These are phyloP conservation scores for Neurospora sp. DNA, from an alignment of 495 filamentous ascomycete species.

Conservation along the genomic window DNA sequence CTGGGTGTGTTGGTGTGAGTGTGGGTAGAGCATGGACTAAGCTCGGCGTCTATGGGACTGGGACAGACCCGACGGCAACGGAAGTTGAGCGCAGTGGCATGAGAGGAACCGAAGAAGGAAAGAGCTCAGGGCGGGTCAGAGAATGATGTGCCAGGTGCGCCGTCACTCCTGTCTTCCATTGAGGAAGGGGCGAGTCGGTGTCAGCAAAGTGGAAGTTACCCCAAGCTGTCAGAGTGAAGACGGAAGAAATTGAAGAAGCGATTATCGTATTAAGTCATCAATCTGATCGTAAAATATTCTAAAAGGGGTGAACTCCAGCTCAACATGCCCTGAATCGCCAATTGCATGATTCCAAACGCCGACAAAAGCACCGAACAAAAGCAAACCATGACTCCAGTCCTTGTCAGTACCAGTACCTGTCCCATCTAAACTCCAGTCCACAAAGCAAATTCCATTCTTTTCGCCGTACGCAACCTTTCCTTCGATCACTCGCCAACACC, in stretches of 20 bases:
- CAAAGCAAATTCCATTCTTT: not conserved
- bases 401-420: not conserved
- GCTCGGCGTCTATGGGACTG: no score
- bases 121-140: not conserved
- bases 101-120: not conserved
- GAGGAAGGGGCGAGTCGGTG: not conserved
- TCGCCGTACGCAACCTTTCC: no score
- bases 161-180: not conserved
- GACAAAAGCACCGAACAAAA: not conserved
- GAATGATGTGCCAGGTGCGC: not conserved
- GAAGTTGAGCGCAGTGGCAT: not conserved
- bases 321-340: not conserved
- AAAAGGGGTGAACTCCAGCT: not conserved
- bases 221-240: no score
- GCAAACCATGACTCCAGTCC: not conserved
- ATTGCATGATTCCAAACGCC: not conserved
- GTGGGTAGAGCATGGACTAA: no score
- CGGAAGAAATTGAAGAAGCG: no score
- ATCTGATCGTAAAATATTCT: not conserved
- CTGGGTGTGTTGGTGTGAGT: not conserved
- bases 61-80: no score
- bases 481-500: conserved; percentile 15
- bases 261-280: not conserved
- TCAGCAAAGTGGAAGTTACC: not conserved
- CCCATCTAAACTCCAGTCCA: not conserved